A percentile compares a stretch with the other conserved stretches of the same genome.
Evolutionary conservation across 441 rosid species (phyloP).

Genomic region (Cnidoscolus chayamansa): DNA sequence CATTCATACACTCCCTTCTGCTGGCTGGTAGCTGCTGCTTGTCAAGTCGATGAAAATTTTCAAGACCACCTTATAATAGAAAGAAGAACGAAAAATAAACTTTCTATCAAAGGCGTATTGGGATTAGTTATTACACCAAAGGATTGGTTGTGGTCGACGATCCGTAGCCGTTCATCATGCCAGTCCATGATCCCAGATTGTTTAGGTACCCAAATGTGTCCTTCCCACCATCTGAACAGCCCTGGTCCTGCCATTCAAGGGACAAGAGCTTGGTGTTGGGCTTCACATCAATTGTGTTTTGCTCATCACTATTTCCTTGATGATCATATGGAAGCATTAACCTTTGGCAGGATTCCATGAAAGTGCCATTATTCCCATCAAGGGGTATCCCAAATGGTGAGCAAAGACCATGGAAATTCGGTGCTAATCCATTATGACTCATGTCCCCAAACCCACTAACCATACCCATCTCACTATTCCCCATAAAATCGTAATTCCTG

Average conservation of each 20-base stretch:
- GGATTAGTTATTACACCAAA: slow-evolving; percentile 37
- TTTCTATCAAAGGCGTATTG: slow-evolving; percentile 20
- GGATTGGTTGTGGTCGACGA: slow-evolving; percentile 60
- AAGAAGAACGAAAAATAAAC: slow-evolving; percentile 10
- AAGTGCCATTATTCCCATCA: slow-evolving; percentile 39
- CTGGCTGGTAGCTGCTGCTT: slow-evolving; percentile 5
- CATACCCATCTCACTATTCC: slow-evolving; percentile 49
- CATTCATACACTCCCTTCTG: slow-evolving; percentile 29
- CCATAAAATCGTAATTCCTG: slow-evolving; percentile 64
- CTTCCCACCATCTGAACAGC: slow-evolving; percentile 52
- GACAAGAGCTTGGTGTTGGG: slow-evolving; percentile 68
- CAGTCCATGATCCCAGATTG: slow-evolving; percentile 70
- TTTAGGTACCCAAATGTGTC: slow-evolving; percentile 49
- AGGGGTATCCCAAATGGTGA: slow-evolving; percentile 44
- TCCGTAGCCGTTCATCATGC: slow-evolving; percentile 67
- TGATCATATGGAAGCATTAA: slow-evolving; percentile 56
- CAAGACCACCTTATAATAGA: slow-evolving; percentile 21
- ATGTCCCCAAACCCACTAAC: slow-evolving; percentile 45
- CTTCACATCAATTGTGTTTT: slow-evolving; percentile 56
- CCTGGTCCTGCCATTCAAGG: slow-evolving; percentile 82
- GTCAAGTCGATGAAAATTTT: slow-evolving; percentile 16
- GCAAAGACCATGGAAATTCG: slow-evolving; percentile 33
- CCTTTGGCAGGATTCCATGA: slow-evolving; percentile 61
- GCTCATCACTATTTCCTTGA: slow-evolving; percentile 36
- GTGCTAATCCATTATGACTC: slow-evolving; percentile 32